Base-by-base conservation (phyloP, 257 asterid genomes). In the Ophiorrhiza pumila region DNA sequence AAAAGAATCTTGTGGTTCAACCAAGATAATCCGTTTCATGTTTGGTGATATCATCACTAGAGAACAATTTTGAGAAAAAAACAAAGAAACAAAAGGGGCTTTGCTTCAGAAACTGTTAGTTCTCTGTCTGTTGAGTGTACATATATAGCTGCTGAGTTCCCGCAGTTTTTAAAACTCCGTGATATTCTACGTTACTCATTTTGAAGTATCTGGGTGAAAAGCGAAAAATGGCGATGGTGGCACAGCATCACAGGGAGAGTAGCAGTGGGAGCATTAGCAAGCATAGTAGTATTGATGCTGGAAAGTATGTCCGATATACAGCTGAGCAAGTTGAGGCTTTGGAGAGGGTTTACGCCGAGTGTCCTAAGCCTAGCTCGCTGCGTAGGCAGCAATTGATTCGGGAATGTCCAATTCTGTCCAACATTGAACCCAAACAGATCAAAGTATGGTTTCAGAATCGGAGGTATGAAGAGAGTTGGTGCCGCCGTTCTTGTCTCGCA, bases 361-460 rank as follows among this genome's bases (percentile, higher is more conserved):
- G 96, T 76, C 98, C 98, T 1, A 93, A 93, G 77, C 98, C 98
- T 32, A 91, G 92, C 65, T 93, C 98, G 0, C 52, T 89, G 73
- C 95, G 96, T 66, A 80, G 97, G 13, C 98, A 91, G 80, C 98
- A 93, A 75, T 85, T 93, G 84, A 88, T 93, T 70, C 80, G 98
- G 27, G 98, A 93, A 75, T 87, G 91, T 77, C 95, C 95, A 31
- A 89, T 91, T 78, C 87, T 93, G 13, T 81, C 90, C 56, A 89
- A 93, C 83, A 87, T 93, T 78, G 98, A 93, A 78, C 92, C 98
- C 69, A 93, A 81, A 74, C 98, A 93, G 89, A 89, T 93, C 83
- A 93, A 93, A 83, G 97, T 93, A 65, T 93, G 98, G 98, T 93
- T 93, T 74, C 98, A 93, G 63, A 93, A 93, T 81, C 86, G 98